Evolutionary conservation across 1,284 basidiomycete species (phyloP).

Genomic region (Tilletia caries): DNA sequence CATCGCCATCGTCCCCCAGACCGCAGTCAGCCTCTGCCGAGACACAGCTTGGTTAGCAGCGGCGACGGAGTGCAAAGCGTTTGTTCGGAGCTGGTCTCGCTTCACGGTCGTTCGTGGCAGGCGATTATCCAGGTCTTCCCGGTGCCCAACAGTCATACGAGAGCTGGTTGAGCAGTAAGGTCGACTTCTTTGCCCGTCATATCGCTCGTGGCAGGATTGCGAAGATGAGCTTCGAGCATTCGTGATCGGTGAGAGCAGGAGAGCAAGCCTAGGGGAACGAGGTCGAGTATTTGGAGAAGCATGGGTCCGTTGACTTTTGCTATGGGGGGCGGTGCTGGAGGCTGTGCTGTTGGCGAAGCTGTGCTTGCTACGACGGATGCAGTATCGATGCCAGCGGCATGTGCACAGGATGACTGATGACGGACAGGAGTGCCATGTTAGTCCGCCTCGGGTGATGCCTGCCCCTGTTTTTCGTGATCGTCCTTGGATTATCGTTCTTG

Average conservation of each 20-base stretch:
- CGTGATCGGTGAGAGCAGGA: constrained; percentile 1
- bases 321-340: neutral
- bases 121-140: neutral
- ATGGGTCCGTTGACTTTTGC: neutral
- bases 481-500: neutral
- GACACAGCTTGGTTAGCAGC: too few relatives aligned
- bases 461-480: neutral
- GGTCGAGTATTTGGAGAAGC: constrained; percentile 9
- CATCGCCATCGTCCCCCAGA: too few relatives aligned
- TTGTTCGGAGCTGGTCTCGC: constrained; percentile 1
- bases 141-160: neutral
- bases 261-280: neutral
- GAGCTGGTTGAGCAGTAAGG: neutral
- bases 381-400: constrained; percentile 4
- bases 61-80: neutral
- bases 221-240: constrained; percentile 2
- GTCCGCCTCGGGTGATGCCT: neutral
- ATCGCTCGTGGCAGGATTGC: neutral
- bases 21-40: too few relatives aligned
- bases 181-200: neutral
- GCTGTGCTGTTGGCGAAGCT: neutral
- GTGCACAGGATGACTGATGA: neutral
- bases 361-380: neutral
- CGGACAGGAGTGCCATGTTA: too few relatives aligned
- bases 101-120: constrained; percentile 1